Conservation (phyloP, 495 filamentous ascomycete species). For the Penicillium subrubescens region DNA sequence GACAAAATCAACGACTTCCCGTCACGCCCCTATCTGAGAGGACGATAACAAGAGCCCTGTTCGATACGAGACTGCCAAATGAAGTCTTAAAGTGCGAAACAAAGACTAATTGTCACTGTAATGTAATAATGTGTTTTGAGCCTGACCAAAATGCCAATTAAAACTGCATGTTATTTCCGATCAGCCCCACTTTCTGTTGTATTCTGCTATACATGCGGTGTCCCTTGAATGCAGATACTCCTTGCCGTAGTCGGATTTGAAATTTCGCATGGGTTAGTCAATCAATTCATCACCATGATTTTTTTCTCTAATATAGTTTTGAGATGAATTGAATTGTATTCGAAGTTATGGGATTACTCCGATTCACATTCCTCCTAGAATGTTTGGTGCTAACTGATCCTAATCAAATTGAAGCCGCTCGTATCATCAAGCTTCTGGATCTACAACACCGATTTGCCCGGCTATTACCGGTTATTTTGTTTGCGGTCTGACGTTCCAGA, state of each 20-base stretch:
- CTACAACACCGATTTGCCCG: not conserved
- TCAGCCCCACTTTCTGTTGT: no score
- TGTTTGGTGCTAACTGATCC: not conserved
- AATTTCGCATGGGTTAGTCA: no score
- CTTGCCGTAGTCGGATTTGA: no score
- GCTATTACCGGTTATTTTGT: not conserved
- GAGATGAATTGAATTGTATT: no score
- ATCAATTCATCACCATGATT: no score
- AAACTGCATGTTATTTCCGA: no score
- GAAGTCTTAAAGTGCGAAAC: not conserved
- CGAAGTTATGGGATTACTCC: no score
- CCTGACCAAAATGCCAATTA: not conserved
- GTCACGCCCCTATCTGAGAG: no score
- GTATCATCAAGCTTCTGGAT: not conserved
- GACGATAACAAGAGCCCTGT: not conserved
- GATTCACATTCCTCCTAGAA: not conserved
- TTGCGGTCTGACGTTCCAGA: not conserved
- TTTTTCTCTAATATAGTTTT: no score
- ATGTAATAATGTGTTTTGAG: not conserved
- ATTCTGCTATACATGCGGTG: no score
- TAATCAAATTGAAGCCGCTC: not conserved
- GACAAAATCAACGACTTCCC: no score
- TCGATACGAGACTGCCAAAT: not conserved
- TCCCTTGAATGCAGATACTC: no score
- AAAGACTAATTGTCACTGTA: not conserved